Percentiles rank a stretch among this genome's conserved stretches.
Evolutionary conservation across 1,139 yeast species (phyloP).

Genomic region (Magnusiomyces fungicola): DNA sequence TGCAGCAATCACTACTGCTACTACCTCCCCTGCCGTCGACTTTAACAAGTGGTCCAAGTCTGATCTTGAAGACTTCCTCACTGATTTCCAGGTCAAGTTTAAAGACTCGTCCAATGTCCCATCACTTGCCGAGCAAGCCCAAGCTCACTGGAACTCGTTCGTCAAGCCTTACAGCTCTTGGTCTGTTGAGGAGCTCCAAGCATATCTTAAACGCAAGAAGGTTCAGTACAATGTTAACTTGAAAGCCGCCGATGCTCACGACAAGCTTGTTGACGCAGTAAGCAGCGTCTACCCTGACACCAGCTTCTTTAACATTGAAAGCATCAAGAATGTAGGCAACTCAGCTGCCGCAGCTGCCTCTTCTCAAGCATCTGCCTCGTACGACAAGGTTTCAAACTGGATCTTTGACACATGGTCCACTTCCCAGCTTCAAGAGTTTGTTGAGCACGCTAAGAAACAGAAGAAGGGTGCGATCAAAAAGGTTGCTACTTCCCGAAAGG

Average conservation of each 20-base stretch:
- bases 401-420: slow-evolving; percentile 6
- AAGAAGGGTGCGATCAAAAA: neutral
- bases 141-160: slow-evolving; percentile 4
- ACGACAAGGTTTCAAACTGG: slow-evolving; percentile 7
- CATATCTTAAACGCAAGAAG: neutral
- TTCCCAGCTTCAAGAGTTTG: slow-evolving; percentile 1
- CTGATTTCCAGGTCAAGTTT: neutral
- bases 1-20: neutral
- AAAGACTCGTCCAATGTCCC: neutral
- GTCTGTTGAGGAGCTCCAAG: neutral
- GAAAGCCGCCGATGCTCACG: neutral
- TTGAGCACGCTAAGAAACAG: neutral
- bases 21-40: neutral
- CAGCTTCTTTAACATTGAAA: neutral
- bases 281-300: neutral
- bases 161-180: neutral
- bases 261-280: neutral
- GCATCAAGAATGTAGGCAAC: neutral
- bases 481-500: slow-evolving; percentile 3
- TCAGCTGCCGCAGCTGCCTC: neutral
- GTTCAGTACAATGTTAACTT: neutral
- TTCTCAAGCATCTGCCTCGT: neutral
- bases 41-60: slow-evolving; percentile 1
- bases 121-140: neutral
- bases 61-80: neutral